Evolutionary conservation across 1,284 basidiomycete species (phyloP).

Genomic region (Sanghuangporus sanghuang): DNA sequence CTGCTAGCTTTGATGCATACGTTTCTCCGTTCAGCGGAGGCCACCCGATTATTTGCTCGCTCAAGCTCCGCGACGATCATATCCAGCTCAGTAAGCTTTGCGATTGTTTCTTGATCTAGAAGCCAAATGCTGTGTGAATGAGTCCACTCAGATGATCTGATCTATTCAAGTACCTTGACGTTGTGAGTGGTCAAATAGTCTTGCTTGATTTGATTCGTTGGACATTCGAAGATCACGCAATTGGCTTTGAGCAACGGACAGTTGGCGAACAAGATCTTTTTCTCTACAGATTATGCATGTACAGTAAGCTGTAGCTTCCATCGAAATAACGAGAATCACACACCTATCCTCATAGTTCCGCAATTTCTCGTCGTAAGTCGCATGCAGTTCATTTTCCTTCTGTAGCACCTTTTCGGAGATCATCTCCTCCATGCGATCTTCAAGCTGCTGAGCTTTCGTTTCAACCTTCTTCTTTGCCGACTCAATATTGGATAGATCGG

Average conservation of each 20-base stretch:
- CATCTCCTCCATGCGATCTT: conserved; percentile 86
- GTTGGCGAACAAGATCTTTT: conserved; percentile 84
- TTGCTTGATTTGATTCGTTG: conserved; percentile 89
- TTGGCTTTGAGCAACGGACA: conserved; percentile 82
- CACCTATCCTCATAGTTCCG: conserved; percentile 93
- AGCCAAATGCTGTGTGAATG: background rate
- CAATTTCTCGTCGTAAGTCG: conserved; percentile 93
- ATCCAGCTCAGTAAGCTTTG: conserved; percentile 86
- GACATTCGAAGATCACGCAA: conserved; percentile 85
- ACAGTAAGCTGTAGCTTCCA: background rate
- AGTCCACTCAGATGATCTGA: background rate
- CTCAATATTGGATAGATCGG: conserved; percentile 62
- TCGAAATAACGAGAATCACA: conserved; percentile 18
- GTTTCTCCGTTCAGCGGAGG: conserved; percentile 89
- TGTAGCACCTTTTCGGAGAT: conserved; percentile 81
- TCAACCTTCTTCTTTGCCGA: conserved; percentile 75
- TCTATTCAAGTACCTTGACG: conserved; percentile 63
- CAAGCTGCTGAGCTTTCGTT: conserved; percentile 68
- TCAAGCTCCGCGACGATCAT: conserved; percentile 91
- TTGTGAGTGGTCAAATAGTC: conserved; percentile 83
- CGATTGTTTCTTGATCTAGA: conserved; percentile 83
- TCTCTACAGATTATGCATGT: conserved; percentile 52
- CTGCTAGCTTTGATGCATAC: conserved; percentile 36
- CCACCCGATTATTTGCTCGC: conserved; percentile 87
- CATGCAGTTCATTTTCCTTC: conserved; percentile 93